Base-by-base conservation (phyloP, 768 basidiomycete species). In the Mycena indigotica region DNA sequence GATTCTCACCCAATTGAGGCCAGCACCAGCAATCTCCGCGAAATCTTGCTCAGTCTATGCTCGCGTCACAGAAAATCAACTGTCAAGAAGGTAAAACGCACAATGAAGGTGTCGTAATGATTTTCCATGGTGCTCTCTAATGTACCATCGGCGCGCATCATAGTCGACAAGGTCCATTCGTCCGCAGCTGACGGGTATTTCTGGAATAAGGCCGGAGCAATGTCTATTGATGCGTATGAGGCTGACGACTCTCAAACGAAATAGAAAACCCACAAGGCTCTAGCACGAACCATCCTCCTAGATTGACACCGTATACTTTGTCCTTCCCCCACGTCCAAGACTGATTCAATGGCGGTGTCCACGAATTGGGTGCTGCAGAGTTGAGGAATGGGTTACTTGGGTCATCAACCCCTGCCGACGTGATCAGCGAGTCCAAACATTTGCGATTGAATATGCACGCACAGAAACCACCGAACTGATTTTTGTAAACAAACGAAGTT, bases 11-110 rank as follows among this genome's bases (percentile, higher is more conserved):
- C 89, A 95, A 73, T 92, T 94, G 55, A 96, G 73, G 13, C 94
- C 95, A 19, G 92, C 93, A 15, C 84, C 89, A 44, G 94, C 92
- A 58, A 97, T 95, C 68, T 88, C 79, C 32, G 93, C 93, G 59
- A 95, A 86, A 74, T 96, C 94, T 73, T 90, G 76, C 70, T 96
- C 94, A 49, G 93, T 95, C 91, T 94, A 60, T 39, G 41, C 29
- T 5, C 28, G 29, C 17, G 17, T 51, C 26, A 51, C 17, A n/a
- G n/a, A 48, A 51, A 6, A 30, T 28, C 55, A n/a, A n/a, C n/a
- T 13, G 52, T 35, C 68, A 13, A 28, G n/a, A 35, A 57, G 49
- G 46, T 50, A 44, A 24, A 16, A 77, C 88, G 65, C 68, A 91
- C 88, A 61, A 95, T 85, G 69, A 94, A 95, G 2, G 89, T 92